Percentiles rank a stretch among this genome's conserved stretches.
Conservation (phyloP, 78 protist species). For the Neovahlkampfia damariscottae region DNA sequence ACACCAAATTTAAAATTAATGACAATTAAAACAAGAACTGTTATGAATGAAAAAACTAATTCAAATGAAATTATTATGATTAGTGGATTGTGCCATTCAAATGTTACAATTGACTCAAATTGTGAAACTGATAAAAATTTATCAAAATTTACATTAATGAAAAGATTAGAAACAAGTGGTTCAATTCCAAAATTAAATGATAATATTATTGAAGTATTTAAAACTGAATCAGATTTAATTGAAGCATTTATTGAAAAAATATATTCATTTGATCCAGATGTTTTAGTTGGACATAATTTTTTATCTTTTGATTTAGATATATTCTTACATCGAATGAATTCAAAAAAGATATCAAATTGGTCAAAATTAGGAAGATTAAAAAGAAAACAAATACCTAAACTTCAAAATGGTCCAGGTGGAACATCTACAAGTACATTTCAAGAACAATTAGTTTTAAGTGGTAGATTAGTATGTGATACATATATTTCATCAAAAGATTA, state of each 20-base stretch:
- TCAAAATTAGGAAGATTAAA: slow-evolving; percentile 69
- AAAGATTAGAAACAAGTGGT: not conserved
- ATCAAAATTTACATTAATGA: no score
- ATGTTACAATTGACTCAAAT: not conserved
- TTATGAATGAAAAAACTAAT: not conserved
- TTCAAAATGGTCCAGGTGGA: not conserved
- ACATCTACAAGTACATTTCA: not conserved
- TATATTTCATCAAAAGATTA: slow-evolving; percentile 16
- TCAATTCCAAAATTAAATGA: not conserved
- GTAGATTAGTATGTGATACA: slow-evolving; percentile 19
- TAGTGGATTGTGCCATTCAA: not conserved
- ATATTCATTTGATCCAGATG: slow-evolving; percentile 13
- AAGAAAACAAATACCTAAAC: slow-evolving; percentile 18
- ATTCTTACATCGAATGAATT: slow-evolving; percentile 70
- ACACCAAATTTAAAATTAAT: not conserved
- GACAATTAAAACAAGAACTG: not conserved
- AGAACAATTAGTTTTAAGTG: slow-evolving; percentile 21
- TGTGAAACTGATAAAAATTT: no score
- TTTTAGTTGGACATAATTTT: slow-evolving; percentile 73
- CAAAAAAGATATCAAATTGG: slow-evolving; percentile 51
- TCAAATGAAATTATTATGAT: not conserved
- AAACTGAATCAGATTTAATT: slow-evolving; percentile 13
- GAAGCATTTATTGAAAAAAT: not conserved
- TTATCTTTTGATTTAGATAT: slow-evolving; percentile 67
- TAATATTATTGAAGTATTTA: not conserved